phyloP scores from a whole-genome alignment of 164 flowering plant species.

The Saururus chinensis region DNA sequence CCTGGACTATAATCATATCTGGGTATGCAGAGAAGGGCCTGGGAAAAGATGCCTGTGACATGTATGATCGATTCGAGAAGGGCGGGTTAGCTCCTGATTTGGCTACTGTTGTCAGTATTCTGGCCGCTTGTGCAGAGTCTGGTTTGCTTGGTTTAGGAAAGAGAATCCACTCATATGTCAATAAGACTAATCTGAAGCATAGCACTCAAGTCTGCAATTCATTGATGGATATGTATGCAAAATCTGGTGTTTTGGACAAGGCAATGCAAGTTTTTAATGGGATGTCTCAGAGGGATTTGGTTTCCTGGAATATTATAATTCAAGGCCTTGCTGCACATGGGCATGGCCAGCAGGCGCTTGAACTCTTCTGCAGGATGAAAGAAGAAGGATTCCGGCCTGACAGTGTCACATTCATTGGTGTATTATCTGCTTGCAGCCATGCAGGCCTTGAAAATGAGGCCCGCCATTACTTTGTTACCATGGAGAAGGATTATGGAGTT shows the following conservation, averaged over 20 bases:
- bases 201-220: slow-evolving; percentile 45
- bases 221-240: slow-evolving; percentile 77
- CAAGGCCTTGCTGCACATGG: slow-evolving; percentile 79
- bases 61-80: slow-evolving; percentile 50
- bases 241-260: slow-evolving; percentile 52
- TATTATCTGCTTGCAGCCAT: slow-evolving; percentile 18
- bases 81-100: slow-evolving; percentile 38
- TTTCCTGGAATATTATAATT: slow-evolving; percentile 74
- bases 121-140: slow-evolving; percentile 74
- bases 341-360: slow-evolving; percentile 34
- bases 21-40: slow-evolving; percentile 73
- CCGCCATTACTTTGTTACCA: slow-evolving; percentile 11
- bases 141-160: slow-evolving; percentile 58
- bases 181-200: slow-evolving; percentile 23
- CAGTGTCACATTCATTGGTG: slow-evolving; percentile 17
- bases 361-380: slow-evolving; percentile 35
- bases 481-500: slow-evolving; percentile 26
- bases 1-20: slow-evolving; percentile 73
- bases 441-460: slow-evolving; percentile 17
- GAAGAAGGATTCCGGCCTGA: slow-evolving; percentile 29
- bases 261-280: slow-evolving; percentile 39
- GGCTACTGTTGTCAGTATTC: slow-evolving; percentile 45
- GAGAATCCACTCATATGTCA: slow-evolving; percentile 43
- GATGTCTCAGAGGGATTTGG: slow-evolving; percentile 40
- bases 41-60: slow-evolving; percentile 37